Percentiles rank a stretch among this genome's conserved stretches.
These are phyloP conservation scores for Fusarium compactum DNA, from an alignment of 2,329 filamentous ascomycete species.

Conservation along the genomic window DNA sequence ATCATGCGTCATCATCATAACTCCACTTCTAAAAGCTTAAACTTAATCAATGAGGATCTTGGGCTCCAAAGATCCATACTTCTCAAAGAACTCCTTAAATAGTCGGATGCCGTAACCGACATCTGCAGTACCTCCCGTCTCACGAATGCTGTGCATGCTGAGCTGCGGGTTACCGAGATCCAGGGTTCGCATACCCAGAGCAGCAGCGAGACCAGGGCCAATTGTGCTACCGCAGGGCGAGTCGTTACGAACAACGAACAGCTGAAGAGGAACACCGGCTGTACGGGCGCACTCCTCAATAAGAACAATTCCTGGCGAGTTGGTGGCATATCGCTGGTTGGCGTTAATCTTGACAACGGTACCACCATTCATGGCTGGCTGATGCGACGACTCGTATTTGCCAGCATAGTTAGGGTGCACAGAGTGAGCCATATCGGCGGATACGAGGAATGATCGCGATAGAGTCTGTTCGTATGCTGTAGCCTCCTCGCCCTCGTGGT, in stretches of 20 bases:
- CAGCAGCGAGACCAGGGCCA: slow-evolving; percentile 93
- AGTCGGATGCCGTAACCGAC: slow-evolving; percentile 87
- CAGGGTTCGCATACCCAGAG: slow-evolving; percentile 86
- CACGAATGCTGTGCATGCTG: slow-evolving; percentile 96
- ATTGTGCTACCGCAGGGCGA: slow-evolving; percentile 96
- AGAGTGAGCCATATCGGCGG: slow-evolving; percentile 97
- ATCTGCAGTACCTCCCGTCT: slow-evolving; percentile 90
- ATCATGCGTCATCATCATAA: slow-evolving; percentile 10
- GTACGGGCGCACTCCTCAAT: slow-evolving; percentile 85
- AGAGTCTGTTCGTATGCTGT: slow-evolving; percentile 96
- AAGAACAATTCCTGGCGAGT: slow-evolving; percentile 93
- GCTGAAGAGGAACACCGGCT: slow-evolving; percentile 85
- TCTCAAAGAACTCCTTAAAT: slow-evolving; percentile 87
- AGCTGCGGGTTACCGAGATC: slow-evolving; percentile 95
- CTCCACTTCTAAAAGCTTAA: slow-evolving; percentile 8
- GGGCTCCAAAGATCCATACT: slow-evolving; percentile 84
- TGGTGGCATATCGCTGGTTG: slow-evolving; percentile 96
- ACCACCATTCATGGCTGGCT: slow-evolving; percentile 95
- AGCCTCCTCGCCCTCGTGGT: slow-evolving; percentile 70
- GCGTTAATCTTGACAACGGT: slow-evolving; percentile 98
- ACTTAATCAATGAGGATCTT: slow-evolving; percentile 85
- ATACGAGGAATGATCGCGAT: slow-evolving; percentile 90
- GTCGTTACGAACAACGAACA: slow-evolving; percentile 97
- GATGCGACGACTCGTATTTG: slow-evolving; percentile 93
- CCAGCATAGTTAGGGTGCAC: slow-evolving; percentile 93